Evolutionary conservation across 768 basidiomycete genomes (phyloP).

Genomic region (Amanita molliuscula): DNA sequence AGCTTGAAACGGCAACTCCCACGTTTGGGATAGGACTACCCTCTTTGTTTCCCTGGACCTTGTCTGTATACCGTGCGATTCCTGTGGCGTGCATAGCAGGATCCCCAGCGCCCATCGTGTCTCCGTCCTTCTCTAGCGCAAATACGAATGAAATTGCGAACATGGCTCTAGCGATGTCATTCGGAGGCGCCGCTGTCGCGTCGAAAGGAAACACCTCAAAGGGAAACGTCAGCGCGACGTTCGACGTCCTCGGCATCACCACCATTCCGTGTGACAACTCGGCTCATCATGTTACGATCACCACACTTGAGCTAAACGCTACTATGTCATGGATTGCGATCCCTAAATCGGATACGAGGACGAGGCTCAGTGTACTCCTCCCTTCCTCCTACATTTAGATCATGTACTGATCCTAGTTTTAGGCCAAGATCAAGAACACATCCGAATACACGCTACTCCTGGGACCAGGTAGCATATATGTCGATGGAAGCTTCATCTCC

Average conservation of each 20-base stretch:
- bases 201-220: constrained; percentile 10
- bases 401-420: background rate
- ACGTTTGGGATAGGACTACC: constrained; percentile 26
- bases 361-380: constrained; percentile 19
- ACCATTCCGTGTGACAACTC: constrained; percentile 21
- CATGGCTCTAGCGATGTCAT: background rate
- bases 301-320: constrained; percentile 19
- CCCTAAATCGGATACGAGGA: constrained; percentile 23
- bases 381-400: background rate
- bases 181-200: constrained; percentile 5
- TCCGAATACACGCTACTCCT: constrained; percentile 27
- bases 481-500: constrained; percentile 32
- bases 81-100: background rate
- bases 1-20: constrained; percentile 28
- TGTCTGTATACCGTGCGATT: constrained; percentile 7
- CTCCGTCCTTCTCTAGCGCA: background rate
- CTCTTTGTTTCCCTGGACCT: constrained; percentile 20
- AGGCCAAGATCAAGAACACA: constrained; percentile 29
- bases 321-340: constrained; percentile 25
- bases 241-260: constrained; percentile 21
- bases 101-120: background rate
- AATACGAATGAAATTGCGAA: background rate
- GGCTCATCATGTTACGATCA: constrained; percentile 23
- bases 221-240: constrained; percentile 22
- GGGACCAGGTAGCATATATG: constrained; percentile 26